Base-by-base conservation (phyloP, 2,329 filamentous ascomycete genomes). In the Aciculosporium take region DNA sequence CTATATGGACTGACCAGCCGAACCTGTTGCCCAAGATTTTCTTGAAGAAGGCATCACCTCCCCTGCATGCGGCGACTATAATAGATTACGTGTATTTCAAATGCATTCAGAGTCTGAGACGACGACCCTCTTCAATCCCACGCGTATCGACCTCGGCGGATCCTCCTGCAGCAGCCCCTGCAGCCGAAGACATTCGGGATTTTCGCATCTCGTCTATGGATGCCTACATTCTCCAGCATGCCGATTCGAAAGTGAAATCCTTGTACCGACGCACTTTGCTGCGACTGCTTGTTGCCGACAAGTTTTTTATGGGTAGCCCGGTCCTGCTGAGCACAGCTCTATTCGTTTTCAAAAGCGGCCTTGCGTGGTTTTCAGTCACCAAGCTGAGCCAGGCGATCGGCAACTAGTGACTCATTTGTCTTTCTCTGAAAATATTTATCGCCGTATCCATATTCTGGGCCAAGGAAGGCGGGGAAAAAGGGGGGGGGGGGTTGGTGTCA, bases 1-100 rank as follows among this genome's bases (percentile, higher is more conserved):
- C 77, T 0, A 54, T 80, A 7, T 70, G 65, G 60, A 57, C 79
- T 8, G 74, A 76, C 5, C 65, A 65, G 10, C 69, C 72, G 1
- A 63, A 73, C 10, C 49, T 74, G 2, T 56, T 83, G 8, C 61
- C 63, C 15, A 59, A 60, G 25, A 50, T 69, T 7, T 61, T 69
- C 23, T 48, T 68, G 31, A 66, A 65, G 48, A 64, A 57, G 33
- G 54, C 56, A 1, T 48, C 59, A 3, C 53, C 58, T 4, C 52
- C 60, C 4, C 48, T 69, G 23, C 52, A 59, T 18, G 52, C 58
- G 3, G 49, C 54, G 1, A 62, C 47, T 23, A 43, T 59, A 7
- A n/a, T 53, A 4, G 65, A 71, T 31, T 68, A 58, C 47, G 20
- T 54, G 18, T 59, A 43, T 40, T 71, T 70, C 52, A 64, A 59